phyloP scores from a whole-genome alignment of 2,329 filamentous ascomycete species.

The Xylaria sp. region DNA sequence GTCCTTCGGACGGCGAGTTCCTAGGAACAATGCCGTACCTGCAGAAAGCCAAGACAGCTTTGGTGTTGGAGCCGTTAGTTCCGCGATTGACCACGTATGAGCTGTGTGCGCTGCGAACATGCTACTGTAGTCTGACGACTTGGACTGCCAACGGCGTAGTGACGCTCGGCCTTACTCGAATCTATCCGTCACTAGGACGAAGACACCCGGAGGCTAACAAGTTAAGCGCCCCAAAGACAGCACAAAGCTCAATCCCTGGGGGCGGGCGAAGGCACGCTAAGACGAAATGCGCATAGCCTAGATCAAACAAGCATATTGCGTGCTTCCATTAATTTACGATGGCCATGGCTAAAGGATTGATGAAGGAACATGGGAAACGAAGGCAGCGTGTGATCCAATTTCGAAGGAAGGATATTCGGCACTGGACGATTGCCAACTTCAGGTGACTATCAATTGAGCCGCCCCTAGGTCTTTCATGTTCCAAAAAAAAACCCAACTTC shows the following conservation, averaged over 20 bases:
- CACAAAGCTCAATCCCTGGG: constrained; percentile 58
- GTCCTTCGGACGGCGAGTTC: constrained; percentile 70
- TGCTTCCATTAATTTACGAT: constrained; percentile 64
- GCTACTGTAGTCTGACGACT: constrained; percentile 70
- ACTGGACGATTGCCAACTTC: background rate
- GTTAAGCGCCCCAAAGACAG: too few species aligned
- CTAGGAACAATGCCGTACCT: constrained; percentile 47
- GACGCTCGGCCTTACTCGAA: constrained; percentile 71
- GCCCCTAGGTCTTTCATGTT: constrained; percentile 51
- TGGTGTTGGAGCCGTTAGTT: constrained; percentile 6
- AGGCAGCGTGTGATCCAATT: constrained; percentile 62
- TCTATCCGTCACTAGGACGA: constrained; percentile 55
- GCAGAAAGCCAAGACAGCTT: constrained; percentile 38
- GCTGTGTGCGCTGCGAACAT: constrained; percentile 70
- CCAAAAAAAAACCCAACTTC: constrained; percentile 62
- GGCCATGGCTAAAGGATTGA: constrained; percentile 64
- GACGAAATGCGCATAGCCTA: constrained; percentile 72
- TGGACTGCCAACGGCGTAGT: constrained; percentile 70
- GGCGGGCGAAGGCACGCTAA: constrained; percentile 64
- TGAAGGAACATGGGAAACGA: constrained; percentile 62
- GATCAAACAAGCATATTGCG: constrained; percentile 69
- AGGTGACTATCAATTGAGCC: background rate
- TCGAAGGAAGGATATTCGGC: constrained; percentile 62
- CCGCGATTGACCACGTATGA: constrained; percentile 43
- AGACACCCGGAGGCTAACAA: constrained; percentile 57